A percentile compares a stretch with the other conserved stretches of the same genome.
Conservation (phyloP, 176 grass and related monocot genomes). For the Saccharum spontaneum region DNA sequence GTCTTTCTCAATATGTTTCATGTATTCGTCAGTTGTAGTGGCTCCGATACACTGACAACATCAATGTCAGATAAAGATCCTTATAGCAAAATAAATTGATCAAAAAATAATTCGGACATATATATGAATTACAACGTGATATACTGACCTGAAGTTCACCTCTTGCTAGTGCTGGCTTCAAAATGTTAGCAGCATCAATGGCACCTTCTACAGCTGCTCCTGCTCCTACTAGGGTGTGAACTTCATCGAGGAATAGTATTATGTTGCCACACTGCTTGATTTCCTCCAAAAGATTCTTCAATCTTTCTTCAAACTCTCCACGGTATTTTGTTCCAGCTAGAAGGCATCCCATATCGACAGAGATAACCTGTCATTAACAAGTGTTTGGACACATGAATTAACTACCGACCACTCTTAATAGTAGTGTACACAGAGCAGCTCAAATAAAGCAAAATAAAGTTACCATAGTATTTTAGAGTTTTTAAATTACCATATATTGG, state of each 20-base stretch:
- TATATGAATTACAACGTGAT: constrained; percentile 4
- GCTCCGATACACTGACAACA: constrained; percentile 74
- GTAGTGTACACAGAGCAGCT: not conserved
- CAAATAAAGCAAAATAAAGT: too few species aligned
- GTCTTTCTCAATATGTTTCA: constrained; percentile 85
- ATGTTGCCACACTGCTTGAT: constrained; percentile 77
- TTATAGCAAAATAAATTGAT: not conserved
- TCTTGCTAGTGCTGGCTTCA: constrained; percentile 85
- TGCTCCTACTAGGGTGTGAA: constrained; percentile 88
- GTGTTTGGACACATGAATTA: not conserved
- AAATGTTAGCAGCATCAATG: constrained; percentile 80
- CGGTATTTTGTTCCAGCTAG: constrained; percentile 83
- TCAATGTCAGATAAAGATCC: not conserved
- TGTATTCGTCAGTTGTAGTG: constrained; percentile 86
- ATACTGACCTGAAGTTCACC: constrained; percentile 71
- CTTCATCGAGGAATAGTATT: constrained; percentile 87
- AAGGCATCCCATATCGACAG: constrained; percentile 70
- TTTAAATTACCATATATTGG: too few species aligned
- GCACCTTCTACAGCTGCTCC: constrained; percentile 59
- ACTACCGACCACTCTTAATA: not conserved
- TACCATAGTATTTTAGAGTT: too few species aligned
- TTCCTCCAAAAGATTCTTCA: constrained; percentile 85
- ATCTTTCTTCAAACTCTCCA: constrained; percentile 81
- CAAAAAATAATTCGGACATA: too few species aligned
- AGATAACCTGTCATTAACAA: constrained; percentile 59